phyloP scores from a whole-genome alignment of 192 early-diverging fungal genomes.

The Linnemannia exigua region DNA sequence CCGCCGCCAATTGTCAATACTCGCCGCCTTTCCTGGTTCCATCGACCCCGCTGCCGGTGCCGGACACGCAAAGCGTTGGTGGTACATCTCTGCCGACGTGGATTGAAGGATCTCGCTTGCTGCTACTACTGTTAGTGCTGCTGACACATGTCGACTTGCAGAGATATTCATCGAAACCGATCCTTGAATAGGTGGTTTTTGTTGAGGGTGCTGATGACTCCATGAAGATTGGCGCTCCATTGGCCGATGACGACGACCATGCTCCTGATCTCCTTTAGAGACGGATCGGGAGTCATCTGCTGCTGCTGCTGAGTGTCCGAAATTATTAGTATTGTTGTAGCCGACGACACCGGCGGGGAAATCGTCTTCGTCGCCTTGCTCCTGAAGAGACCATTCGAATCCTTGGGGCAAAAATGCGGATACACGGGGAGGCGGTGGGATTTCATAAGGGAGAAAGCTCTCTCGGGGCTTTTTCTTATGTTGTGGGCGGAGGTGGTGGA shows the following conservation, averaged over 20 bases:
- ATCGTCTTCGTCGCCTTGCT: constrained; percentile 27
- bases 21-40: constrained; percentile 42
- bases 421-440: constrained; percentile 27
- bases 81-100: constrained; percentile 16
- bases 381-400: constrained; percentile 27
- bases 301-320: background rate
- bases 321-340: background rate
- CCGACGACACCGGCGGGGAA: background rate
- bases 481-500: constrained; percentile 3
- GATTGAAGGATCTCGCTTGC: constrained; percentile 9
- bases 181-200: background rate
- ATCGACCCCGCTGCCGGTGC: constrained; percentile 35
- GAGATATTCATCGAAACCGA: background rate
- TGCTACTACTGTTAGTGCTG: too few species aligned
- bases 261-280: background rate
- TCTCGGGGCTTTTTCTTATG: constrained; percentile 18
- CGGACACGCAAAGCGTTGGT: constrained; percentile 13
- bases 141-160: background rate
- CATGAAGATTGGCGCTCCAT: constrained; percentile 18
- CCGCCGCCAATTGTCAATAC: constrained; percentile 44
- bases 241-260: constrained; percentile 1
- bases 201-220: constrained; percentile 10
- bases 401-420: constrained; percentile 38
- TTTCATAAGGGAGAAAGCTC: constrained; percentile 22
- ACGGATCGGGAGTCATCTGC: constrained; percentile 2